Conservation (phyloP, 345 rosid species). For the Citrus maxima region DNA sequence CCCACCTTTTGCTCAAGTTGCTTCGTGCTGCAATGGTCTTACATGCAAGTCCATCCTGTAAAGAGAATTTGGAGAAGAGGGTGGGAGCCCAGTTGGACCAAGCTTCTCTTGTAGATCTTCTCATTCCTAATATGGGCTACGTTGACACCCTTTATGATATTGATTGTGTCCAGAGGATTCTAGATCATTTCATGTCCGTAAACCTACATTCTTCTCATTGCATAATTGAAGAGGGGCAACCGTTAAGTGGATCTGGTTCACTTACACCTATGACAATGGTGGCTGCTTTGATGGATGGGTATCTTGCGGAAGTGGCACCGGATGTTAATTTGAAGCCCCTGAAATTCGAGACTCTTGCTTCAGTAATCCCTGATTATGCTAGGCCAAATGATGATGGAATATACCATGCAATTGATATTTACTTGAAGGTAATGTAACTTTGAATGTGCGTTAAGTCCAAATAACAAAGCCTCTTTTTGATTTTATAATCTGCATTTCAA, state of each 20-base stretch:
- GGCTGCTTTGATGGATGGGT: conserved; percentile 59
- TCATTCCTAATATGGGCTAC: conserved; percentile 59
- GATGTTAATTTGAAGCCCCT: conserved; percentile 63
- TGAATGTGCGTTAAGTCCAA: not conserved
- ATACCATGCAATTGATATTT: conserved; percentile 69
- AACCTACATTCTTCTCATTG: conserved; percentile 41
- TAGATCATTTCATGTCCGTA: conserved; percentile 54
- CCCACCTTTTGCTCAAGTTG: conserved; percentile 62
- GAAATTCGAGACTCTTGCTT: conserved; percentile 61
- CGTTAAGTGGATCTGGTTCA: conserved; percentile 32
- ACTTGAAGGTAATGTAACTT: conserved; percentile 53
- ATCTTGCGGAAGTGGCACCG: conserved; percentile 67
- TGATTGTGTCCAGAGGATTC: conserved; percentile 60
- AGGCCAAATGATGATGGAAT: conserved; percentile 69
- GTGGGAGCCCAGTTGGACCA: conserved; percentile 60
- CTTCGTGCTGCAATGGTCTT: conserved; percentile 56
- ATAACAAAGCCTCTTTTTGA: not conserved
- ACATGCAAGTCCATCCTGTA: conserved; percentile 48
- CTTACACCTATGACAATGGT: conserved; percentile 50
- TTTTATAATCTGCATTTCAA: not conserved
- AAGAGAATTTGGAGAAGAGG: conserved; percentile 54
- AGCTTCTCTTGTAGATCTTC: conserved; percentile 59
- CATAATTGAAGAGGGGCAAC: conserved; percentile 43
- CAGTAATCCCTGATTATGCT: conserved; percentile 62
- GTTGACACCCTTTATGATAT: conserved; percentile 63